Base-by-base conservation (phyloP, 345 rosid species). In the Eucalyptus brandiana region DNA sequence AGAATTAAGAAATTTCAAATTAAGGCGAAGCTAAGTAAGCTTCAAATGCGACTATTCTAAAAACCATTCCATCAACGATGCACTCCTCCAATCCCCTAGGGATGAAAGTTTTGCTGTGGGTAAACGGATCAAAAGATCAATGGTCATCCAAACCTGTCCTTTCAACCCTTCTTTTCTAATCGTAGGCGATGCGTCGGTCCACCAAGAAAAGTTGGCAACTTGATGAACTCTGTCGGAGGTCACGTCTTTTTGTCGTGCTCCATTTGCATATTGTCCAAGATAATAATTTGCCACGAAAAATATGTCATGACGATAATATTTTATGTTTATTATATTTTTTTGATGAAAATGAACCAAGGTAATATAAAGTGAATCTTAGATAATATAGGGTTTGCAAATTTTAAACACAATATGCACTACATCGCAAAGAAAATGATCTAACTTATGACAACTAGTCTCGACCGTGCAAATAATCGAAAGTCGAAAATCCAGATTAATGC, bases 241-340 rank as follows among this genome's bases (percentile, higher is more conserved):
- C 21, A 32, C 23, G 58, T 16, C 80, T 67, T 32, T 67, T 67
- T 8, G 12, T 67, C 80, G 80, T 32, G 4, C 80, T 67, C 80
- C 23, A n/a, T n/a, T 15, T 19, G 1, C 0, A n/a, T 7, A n/a
- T n/a, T 4, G 76, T n/a, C 19, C 14, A 3, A 28, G n/a, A 62
- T 62, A 6, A 62, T 62, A 28, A 30, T 62, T 62, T 28, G 34
- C 72, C 3, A 62, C 2, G 34, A 30, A 62, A 62, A 62, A 53
- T 12, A 62, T 30, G 8, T 62, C 72, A 30, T 4, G 10, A 4
- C 10, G 34, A 62, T 62, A 30, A 62, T 30, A 30, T 62, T 56
- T 56, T 56, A 9, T 56, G 13, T 24, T 56, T 23, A 3, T n/a
- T n/a, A n/a, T n/a, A n/a, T 30, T 56, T 2, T n/a, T 15, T 14